phyloP scores from a whole-genome alignment of 2,329 filamentous ascomycete genomes.

The Diaporthe citriasiana region DNA sequence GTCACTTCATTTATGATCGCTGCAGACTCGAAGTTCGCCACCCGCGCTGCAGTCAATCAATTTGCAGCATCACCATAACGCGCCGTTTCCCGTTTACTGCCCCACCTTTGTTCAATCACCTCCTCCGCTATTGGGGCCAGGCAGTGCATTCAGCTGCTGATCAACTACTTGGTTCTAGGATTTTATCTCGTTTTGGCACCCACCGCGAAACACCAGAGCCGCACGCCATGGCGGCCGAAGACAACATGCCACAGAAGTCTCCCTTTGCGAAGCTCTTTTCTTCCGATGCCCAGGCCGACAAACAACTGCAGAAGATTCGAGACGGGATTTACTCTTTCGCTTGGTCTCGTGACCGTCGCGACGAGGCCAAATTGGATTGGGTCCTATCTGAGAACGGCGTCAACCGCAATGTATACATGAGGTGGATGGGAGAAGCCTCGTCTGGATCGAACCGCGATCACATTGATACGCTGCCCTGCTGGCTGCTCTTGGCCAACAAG shows the following conservation, averaged over 20 bases:
- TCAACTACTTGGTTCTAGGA: neutral
- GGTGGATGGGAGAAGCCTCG: neutral
- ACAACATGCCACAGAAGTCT: neutral
- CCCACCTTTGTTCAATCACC: neutral
- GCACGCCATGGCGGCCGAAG: neutral
- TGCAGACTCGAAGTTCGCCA: neutral
- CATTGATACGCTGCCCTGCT: conserved; percentile 3
- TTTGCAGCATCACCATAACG: neutral
- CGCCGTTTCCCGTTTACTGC: neutral
- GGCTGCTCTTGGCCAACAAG: conserved; percentile 39
- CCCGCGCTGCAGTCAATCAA: neutral
- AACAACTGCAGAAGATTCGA: conserved; percentile 24
- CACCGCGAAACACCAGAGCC: neutral
- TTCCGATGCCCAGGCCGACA: neutral
- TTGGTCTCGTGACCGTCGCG: conserved; percentile 39
- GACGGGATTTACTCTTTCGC: conserved; percentile 37
- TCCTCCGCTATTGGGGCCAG: neutral
- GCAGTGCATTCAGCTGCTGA: neutral
- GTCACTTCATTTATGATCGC: neutral
- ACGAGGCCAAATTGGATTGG: conserved; percentile 36
- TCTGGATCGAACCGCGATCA: neutral
- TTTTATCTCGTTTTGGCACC: neutral
- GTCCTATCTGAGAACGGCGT: conserved; percentile 40
- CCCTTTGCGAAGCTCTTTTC: conserved; percentile 35
- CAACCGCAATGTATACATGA: conserved; percentile 39